Base-by-base conservation (phyloP, 2,329 filamentous ascomycete genomes). In the Colletotrichum musicola region DNA sequence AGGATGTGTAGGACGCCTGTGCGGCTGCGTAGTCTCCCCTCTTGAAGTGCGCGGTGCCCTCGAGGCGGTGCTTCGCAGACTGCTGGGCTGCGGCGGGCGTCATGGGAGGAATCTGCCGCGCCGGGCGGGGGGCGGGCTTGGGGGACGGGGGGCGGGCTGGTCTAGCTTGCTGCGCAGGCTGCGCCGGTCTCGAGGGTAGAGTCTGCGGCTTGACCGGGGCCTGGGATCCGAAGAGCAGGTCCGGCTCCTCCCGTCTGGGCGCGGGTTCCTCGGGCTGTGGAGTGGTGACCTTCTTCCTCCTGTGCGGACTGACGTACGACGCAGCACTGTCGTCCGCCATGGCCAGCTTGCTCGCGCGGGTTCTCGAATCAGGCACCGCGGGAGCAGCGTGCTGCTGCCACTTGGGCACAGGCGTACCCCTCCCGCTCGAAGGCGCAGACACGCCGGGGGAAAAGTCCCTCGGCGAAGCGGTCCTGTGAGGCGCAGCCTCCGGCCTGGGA, bases 1-100 rank as follows among this genome's bases (percentile, higher is more conserved):
- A 94, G 35, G 88, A 87, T 0, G 92, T 90, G 79, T 98, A 99
- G 1, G 92, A 91, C 20, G 89, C 85, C 75, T 98, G 94, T 0
- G 96, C 96, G 10, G 92, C 88, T 18, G 93, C 92, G 78, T 94
- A 99, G 79, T 99, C 96, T 40, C 96, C 96, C 42, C 93, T 90
- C 80, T 98, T 98, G 82, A 97, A 98, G 72, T 97, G 93, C 61
- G 92, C 91, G 10, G 94, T 93, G 18, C 95, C 96, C 71, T 91
- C 90, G 55, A 91, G 86, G 14, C 96, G 92, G 74, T 96, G 89
- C 54, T 89, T 86, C n/a, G 92, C 91, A 10, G 94, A 97, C 4
- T 89, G 89, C 71, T 91, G 88, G 18, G 98, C 84, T 0, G 91
- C 90, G 6, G 89, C 86, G 1, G 90, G 81, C 4, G 93, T 90